Base-by-base conservation (phyloP, 2,329 filamentous ascomycete genomes). In the Didymella arachidicola region DNA sequence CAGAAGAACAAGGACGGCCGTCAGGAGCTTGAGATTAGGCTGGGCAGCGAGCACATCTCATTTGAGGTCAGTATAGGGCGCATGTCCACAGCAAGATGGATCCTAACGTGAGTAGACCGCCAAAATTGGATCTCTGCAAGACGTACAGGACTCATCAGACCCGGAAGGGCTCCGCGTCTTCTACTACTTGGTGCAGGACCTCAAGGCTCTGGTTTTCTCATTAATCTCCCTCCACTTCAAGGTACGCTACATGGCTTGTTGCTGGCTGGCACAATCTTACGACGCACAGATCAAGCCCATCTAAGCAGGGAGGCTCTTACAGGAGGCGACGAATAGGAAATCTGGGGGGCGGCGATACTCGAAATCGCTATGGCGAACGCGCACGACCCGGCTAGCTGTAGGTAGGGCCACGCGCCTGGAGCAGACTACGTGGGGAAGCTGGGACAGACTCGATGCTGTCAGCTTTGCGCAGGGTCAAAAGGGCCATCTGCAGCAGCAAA, bases 1-100 rank as follows among this genome's bases (percentile, higher is more conserved):
- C 92, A 96, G 78, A 99, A 98, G 86, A 99, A 99, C 82, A 98
- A 98, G 81, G 95, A 99, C 71, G 95, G 95, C 34, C 87, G 94
- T 64, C 95, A 99, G 77, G 95, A 99, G 80, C 84, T 99, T 46
- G 95, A 99, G 79, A 97, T 99, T 59, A 86, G 93, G 47, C 77
- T 99, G 55, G 95, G 94, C 41, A 95, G 90, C 71, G 95, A 99
- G 64, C 94, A 98, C 77, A 98, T 99, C 68, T 96, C 93, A 1
- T 99, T 99, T 67, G 95, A 99, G 89, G 93, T 93, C 78, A 62
- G 83, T 71, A 4, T 42, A 22, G 19, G 2, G 12, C 2, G 4
- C 26, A 1, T 16, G 6, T 7, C 14, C 7, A n/a, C 49, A 4
- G 14, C n/a, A 41, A 22, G 32, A 48, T 7, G 8, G 8, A 25